These are phyloP conservation scores for Pseudisothecium myosuroides DNA, from an alignment of 225 moss, liverwort and hornwort species.

Conservation along the genomic window DNA sequence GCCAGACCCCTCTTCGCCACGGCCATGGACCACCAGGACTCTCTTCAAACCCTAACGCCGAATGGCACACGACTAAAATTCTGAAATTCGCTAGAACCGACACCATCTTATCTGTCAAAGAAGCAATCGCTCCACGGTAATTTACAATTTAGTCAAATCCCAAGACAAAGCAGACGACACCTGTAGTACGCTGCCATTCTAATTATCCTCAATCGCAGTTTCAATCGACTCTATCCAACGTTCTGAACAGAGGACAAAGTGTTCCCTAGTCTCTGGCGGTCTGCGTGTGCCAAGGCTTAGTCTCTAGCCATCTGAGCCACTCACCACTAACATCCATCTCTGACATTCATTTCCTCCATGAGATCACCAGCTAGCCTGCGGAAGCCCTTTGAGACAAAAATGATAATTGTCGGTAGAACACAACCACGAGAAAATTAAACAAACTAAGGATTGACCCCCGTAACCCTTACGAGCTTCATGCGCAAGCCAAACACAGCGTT, in stretches of 20 bases:
- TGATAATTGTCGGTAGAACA: no score
- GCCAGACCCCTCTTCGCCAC: no score
- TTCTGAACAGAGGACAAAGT: neutral
- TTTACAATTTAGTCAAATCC: neutral
- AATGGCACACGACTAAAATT: neutral
- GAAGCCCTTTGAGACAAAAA: neutral
- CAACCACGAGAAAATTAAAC: no score
- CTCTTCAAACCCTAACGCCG: neutral
- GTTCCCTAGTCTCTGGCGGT: no score
- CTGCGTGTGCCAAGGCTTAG: neutral
- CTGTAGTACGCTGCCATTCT: neutral
- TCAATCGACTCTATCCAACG: neutral
- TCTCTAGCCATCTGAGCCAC: neutral
- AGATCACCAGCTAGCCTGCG: neutral
- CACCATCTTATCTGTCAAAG: neutral
- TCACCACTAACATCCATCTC: neutral
- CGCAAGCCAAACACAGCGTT: no score
- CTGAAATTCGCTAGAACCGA: neutral
- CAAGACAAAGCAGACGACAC: neutral
- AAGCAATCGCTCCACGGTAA: neutral
- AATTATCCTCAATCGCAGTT: no score
- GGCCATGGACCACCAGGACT: neutral
- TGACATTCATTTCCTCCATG: neutral
- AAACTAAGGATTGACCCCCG: no score
- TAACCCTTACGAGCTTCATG: no score